Evolutionary conservation across 495 filamentous ascomycete genomes (phyloP).

Genomic region (Viridothelium virens): DNA sequence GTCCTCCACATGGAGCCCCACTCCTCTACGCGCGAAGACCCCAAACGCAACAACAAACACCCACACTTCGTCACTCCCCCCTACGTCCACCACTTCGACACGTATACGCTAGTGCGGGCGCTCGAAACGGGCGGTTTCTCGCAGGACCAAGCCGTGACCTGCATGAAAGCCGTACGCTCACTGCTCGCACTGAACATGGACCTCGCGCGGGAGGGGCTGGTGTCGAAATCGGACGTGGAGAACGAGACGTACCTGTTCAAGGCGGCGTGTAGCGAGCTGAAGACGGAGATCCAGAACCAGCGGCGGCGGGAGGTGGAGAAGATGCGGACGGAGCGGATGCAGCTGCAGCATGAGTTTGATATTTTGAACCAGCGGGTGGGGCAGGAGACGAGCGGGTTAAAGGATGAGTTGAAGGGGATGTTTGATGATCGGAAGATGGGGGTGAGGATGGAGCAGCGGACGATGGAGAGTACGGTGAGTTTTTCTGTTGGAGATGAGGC

Average conservation of each 20-base stretch:
- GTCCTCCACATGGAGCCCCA: conserved; percentile 55
- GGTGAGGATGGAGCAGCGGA: conserved; percentile 74
- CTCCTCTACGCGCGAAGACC: conserved; percentile 28
- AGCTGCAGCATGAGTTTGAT: conserved; percentile 89
- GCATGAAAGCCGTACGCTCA: conserved; percentile 81
- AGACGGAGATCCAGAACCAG: conserved; percentile 60
- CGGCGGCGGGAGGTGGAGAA: conserved; percentile 55
- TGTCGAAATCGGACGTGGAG: conserved; percentile 71
- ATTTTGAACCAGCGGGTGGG: conserved; percentile 73
- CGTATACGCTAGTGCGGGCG: conserved; percentile 72
- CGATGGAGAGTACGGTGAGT: conserved; percentile 62
- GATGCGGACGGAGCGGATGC: conserved; percentile 68
- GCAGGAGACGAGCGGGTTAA: conserved; percentile 69
- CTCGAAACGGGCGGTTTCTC: conserved; percentile 63
- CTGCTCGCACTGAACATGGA: conserved; percentile 72
- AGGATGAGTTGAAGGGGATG: conserved; percentile 88
- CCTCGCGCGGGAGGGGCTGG: conserved; percentile 64
- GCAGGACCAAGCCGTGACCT: conserved; percentile 58
- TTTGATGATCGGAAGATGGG: conserved; percentile 95
- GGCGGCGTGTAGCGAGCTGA: conserved; percentile 87
- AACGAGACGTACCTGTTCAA: conserved; percentile 89
- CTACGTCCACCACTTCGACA: conserved; percentile 95
- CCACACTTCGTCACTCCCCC: conserved; percentile 64
- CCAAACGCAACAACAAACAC: conserved; percentile 43
- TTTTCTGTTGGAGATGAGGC: conserved; percentile 14